Evolutionary conservation across 2,329 filamentous ascomycete species (phyloP), one percentile per base, ranked within the genome.

Genomic region (Cylindrodendrum hubeiense): DNA sequence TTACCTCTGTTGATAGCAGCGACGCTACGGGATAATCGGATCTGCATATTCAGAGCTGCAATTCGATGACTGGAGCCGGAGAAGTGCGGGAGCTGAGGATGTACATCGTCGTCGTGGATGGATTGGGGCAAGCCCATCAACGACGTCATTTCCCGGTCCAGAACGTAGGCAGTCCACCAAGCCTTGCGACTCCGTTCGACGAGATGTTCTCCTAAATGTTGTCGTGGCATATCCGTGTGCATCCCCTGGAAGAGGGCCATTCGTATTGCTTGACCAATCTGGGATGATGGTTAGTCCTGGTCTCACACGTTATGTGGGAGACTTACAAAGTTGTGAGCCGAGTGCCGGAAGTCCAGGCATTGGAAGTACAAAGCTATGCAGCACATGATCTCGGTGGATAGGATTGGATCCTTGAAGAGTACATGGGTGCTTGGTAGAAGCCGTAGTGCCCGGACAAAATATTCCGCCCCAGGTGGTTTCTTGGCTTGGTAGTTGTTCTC

Each of bases 91-190:
- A 80, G 69, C 30, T 79, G 77, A 1, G 83, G 81, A 8, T 82
- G 79, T 0, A 89, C 80, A 44, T 87, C 83, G n/a, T 86, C 81
- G 41, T 87, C 84, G 21, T 78, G 77, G 2, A 87, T 78, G 0
- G 83, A 82, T 49, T 83, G 80, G 0, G 86, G 85, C 0, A 86
- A 66, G 0, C 86, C 86, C 82, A 87, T 85, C 3, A 87, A 66
- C 0, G 84, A 85, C 1, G 84, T 85, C 80, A 87, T 85, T 67
- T 87, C 81, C 3, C 85, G 79, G 57, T 87, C 85, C 1, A 87
- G 73, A 2, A 87, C 78, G 43, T 86, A 87, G 0, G 86, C 78
- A 0, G 86, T 87, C 85, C 85, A 87, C 84, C 85, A 88, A 10
- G 85, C 78, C 34, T 80, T 81, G 1, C 84, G 82, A 55, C 81